Conservation (phyloP, 2,329 filamentous ascomycete genomes). For the Xylariaceae sp. region DNA sequence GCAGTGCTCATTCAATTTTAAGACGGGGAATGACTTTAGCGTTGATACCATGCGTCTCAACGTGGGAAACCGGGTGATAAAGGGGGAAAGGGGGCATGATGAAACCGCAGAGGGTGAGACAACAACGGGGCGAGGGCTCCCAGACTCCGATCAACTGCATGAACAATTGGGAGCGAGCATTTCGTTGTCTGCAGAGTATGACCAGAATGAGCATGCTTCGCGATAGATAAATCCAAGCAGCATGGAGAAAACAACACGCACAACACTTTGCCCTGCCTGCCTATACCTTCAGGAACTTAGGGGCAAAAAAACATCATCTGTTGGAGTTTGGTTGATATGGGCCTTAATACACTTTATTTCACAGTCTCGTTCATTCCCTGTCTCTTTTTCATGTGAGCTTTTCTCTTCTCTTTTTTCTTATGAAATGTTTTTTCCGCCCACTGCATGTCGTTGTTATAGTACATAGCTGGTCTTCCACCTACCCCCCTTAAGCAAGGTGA, state of each 20-base stretch:
- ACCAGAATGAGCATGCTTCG: conserved; percentile 15
- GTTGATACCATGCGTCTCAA: conserved; percentile 15
- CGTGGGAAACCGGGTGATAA: conserved; percentile 12
- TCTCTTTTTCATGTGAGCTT: background rate
- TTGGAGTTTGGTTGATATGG: conserved; percentile 44
- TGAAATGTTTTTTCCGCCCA: background rate
- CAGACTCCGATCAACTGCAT: conserved; percentile 15
- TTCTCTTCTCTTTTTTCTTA: background rate
- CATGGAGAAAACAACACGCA: conserved; percentile 8
- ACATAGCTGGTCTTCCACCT: background rate
- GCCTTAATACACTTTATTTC: conserved; percentile 39
- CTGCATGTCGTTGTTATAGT: background rate
- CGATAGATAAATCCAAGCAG: conserved; percentile 17
- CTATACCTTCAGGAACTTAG: conserved; percentile 20
- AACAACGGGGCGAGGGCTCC: conserved; percentile 2
- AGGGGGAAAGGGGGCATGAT: conserved; percentile 5
- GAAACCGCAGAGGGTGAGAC: conserved; percentile 3
- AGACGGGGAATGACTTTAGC: conserved; percentile 1
- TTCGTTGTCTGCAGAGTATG: conserved; percentile 16
- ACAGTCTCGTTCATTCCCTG: conserved; percentile 11
- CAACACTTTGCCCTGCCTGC: conserved; percentile 9
- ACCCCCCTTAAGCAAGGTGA: background rate
- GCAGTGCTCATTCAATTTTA: conserved; percentile 8
- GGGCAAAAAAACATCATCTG: conserved; percentile 36
- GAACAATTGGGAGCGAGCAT: conserved; percentile 11